These are phyloP conservation scores for Trichophyton schoenleinii DNA, from an alignment of 2,329 filamentous ascomycete species.

Conservation along the genomic window DNA sequence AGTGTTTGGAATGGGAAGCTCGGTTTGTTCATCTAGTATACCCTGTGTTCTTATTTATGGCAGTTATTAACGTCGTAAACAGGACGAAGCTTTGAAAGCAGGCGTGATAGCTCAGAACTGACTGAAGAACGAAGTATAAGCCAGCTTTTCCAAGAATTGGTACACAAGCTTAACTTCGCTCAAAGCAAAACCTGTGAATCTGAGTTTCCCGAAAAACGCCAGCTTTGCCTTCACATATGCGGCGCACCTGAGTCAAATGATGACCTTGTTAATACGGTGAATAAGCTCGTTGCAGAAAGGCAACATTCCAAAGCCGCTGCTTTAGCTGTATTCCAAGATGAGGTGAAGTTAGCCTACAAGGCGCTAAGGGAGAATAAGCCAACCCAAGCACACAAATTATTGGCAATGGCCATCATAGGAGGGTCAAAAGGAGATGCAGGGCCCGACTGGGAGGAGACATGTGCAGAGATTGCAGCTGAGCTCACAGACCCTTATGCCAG, in stretches of 20 bases:
- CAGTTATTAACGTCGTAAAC: conserved; percentile 6
- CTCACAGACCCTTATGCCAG: conserved; percentile 50
- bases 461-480: conserved; percentile 49
- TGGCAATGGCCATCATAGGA: conserved; percentile 41
- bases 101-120: conserved; percentile 19
- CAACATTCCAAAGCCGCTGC: conserved; percentile 52
- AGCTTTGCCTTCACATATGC: conserved; percentile 48
- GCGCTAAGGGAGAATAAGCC: conserved; percentile 43
- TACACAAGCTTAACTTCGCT: conserved; percentile 39
- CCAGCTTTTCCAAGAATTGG: conserved; percentile 39
- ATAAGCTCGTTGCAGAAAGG: conserved; percentile 40
- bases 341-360: conserved; percentile 46
- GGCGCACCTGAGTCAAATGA: conserved; percentile 44
- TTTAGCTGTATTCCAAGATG: conserved; percentile 48
- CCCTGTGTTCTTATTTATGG: background rate
- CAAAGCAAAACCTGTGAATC: conserved; percentile 41
- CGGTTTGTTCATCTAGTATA: conserved; percentile 22
- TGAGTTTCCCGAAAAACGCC: conserved; percentile 43
- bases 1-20: conserved; percentile 48
- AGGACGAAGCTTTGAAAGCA: conserved; percentile 25
- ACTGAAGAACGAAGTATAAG: conserved; percentile 19
- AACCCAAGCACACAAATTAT: conserved; percentile 43
- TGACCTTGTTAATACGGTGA: conserved; percentile 38
- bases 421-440: conserved; percentile 37
- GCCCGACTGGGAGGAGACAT: conserved; percentile 48